Conservation (phyloP, 108 stramenopile species). For the Skeletonema costatum region DNA sequence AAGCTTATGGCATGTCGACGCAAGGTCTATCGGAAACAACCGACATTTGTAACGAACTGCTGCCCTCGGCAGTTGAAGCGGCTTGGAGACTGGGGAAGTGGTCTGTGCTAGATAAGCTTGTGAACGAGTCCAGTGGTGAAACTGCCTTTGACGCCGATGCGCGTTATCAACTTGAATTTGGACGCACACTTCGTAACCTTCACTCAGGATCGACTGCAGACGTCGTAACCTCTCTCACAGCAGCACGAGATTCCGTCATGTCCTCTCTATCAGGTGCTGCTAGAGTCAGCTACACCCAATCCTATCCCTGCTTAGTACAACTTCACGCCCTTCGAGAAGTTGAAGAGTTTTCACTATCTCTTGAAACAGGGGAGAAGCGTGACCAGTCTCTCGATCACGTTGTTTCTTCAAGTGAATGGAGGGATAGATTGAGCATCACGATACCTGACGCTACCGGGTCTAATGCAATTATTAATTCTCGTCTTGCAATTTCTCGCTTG, state of each 20-base stretch:
- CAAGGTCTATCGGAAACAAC: background rate
- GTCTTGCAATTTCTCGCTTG: constrained; percentile 77
- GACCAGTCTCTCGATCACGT: constrained; percentile 34
- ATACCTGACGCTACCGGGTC: constrained; percentile 43
- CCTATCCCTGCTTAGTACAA: constrained; percentile 65
- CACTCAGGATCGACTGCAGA: constrained; percentile 22
- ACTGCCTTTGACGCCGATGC: constrained; percentile 16
- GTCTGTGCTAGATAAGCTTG: constrained; percentile 54
- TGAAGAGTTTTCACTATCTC: constrained; percentile 51
- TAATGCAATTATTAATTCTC: constrained; percentile 57
- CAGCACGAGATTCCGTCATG: constrained; percentile 68
- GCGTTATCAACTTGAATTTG: constrained; percentile 57
- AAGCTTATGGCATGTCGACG: constrained; percentile 60
- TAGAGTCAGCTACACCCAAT: constrained; percentile 74
- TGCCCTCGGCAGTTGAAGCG: constrained; percentile 77
- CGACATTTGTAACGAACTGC: constrained; percentile 18
- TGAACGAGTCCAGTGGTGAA: constrained; percentile 9
- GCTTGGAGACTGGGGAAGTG: constrained; percentile 89
- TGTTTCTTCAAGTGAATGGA: constrained; percentile 49
- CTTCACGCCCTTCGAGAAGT: constrained; percentile 81
- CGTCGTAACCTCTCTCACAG: constrained; percentile 38
- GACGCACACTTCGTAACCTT: constrained; percentile 69
- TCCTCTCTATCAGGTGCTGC: constrained; percentile 65
- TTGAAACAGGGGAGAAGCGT: constrained; percentile 11
- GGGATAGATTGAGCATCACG: constrained; percentile 49